phyloP scores from a whole-genome alignment of 2,329 filamentous ascomycete genomes.

The Scopulariopsis brevicaulis region DNA sequence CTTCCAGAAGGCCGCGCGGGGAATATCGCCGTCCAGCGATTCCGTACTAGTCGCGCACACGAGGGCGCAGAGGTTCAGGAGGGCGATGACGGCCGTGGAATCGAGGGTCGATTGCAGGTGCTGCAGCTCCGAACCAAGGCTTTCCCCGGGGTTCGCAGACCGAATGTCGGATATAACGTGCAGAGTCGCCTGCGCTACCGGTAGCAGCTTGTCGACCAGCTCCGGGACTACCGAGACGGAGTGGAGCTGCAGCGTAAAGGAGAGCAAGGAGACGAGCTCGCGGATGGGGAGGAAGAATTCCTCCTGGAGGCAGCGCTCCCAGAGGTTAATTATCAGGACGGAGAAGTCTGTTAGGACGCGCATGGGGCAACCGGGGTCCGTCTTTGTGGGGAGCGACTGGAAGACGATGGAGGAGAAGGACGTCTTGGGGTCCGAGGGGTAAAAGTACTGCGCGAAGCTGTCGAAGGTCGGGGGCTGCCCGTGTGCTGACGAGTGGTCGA shows the following conservation, averaged over 20 bases:
- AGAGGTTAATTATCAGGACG: conserved; percentile 51
- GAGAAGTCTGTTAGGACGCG: conserved; percentile 54
- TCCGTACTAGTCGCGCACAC: conserved; percentile 7
- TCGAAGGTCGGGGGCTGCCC: conserved; percentile 55
- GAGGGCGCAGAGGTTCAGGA: conserved; percentile 1
- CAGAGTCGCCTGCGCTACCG: conserved; percentile 45
- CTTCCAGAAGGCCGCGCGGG: conserved; percentile 49
- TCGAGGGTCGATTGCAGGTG: conserved; percentile 38
- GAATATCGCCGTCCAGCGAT: conserved; percentile 12
- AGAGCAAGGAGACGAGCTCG: conserved; percentile 52
- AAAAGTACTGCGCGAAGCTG: conserved; percentile 47
- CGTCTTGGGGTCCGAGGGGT: conserved; percentile 50
- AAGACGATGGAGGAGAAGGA: conserved; percentile 59
- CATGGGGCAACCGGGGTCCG: conserved; percentile 32
- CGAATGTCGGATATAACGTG: conserved; percentile 46
- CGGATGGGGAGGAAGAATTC: conserved; percentile 51
- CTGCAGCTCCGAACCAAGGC: conserved; percentile 23
- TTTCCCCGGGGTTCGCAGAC: conserved; percentile 34
- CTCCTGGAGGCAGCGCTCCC: conserved; percentile 57
- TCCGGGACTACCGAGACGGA: conserved; percentile 45
- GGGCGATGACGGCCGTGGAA: conserved; percentile 4
- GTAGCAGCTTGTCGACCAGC: conserved; percentile 45
- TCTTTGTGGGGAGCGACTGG: conserved; percentile 50
- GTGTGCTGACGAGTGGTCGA: conserved; percentile 47
- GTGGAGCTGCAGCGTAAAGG: conserved; percentile 52